A percentile compares a stretch with the other conserved stretches of the same genome.
These are phyloP conservation scores for Naganishia sp. DNA, from an alignment of 1,284 basidiomycete genomes.

Conservation along the genomic window DNA sequence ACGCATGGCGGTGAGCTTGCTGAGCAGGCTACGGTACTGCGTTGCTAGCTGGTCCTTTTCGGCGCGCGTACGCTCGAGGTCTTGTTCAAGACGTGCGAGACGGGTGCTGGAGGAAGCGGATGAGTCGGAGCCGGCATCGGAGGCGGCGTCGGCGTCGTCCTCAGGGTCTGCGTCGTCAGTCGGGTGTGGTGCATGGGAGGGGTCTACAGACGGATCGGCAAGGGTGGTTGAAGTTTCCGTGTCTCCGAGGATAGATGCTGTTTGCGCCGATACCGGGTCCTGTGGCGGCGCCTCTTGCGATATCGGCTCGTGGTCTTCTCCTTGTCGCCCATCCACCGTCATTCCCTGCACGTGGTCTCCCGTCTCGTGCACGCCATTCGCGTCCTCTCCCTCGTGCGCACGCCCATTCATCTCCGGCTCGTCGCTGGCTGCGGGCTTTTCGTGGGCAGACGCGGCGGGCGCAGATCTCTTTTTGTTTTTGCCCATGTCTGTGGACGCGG, in stretches of 20 bases:
- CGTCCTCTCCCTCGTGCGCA: not conserved
- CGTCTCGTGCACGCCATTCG: not conserved
- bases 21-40: slow-evolving; percentile 82
- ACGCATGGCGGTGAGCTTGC: slow-evolving; percentile 89
- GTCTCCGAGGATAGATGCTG: not conserved
- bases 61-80: slow-evolving; percentile 56
- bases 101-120: slow-evolving; percentile 3
- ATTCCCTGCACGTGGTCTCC: not conserved
- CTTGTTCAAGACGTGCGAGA: slow-evolving; percentile 46
- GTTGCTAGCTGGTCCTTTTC: slow-evolving; percentile 82
- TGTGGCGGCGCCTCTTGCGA: not conserved
- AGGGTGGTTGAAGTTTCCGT: not conserved
- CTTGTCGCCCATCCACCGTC: not conserved
- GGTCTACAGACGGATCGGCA: not conserved
- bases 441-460: not conserved
- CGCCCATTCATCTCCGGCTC: not conserved
- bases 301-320: not conserved
- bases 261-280: not conserved
- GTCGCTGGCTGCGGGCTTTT: not conserved
- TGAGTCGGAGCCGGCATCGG: not conserved
- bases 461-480: slow-evolving; percentile 29
- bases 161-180: not conserved
- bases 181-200: not conserved
- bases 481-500: slow-evolving; percentile 8
- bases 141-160: not conserved